phyloP scores from a whole-genome alignment of 305 asterid species.

The Fraxinus velutina region DNA sequence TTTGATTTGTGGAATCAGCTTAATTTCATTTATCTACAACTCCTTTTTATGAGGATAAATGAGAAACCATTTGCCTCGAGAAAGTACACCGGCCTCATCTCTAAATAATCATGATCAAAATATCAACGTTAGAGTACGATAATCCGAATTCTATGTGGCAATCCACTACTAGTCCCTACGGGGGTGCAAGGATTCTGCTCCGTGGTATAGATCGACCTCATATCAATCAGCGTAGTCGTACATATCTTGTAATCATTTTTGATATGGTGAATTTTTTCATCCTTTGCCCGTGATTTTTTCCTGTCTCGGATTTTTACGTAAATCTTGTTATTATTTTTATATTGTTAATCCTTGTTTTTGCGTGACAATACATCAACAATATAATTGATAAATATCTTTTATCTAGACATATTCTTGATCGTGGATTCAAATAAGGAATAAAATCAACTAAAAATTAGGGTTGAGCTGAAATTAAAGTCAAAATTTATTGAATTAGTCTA shows the following conservation, averaged over 20 bases:
- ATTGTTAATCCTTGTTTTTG: too few species aligned
- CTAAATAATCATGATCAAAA: not conserved
- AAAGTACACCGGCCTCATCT: not conserved
- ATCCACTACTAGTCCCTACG: too few species aligned
- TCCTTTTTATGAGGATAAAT: not conserved
- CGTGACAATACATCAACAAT: not conserved
- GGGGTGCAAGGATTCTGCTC: too few species aligned
- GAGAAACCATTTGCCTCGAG: not conserved
- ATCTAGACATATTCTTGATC: not conserved
- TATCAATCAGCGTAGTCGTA: too few species aligned
- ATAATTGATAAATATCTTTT: not conserved
- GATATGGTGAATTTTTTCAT: too few species aligned
- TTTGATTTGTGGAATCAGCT: not conserved
- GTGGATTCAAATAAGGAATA: not conserved
- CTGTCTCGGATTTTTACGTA: too few species aligned
- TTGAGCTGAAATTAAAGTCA: not conserved
- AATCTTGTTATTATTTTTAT: too few species aligned
- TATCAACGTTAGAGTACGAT: too few species aligned
- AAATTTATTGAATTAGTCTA: not conserved
- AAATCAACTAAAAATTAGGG: not conserved
- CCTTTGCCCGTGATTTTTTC: too few species aligned
- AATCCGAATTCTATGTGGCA: too few species aligned
- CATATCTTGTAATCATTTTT: too few species aligned
- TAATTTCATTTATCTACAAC: not conserved
- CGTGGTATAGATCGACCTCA: too few species aligned